A percentile compares a stretch with the other conserved stretches of the same genome.
phyloP scores from a whole-genome alignment of 148 eudicot species.

The Arbutus unedo region DNA sequence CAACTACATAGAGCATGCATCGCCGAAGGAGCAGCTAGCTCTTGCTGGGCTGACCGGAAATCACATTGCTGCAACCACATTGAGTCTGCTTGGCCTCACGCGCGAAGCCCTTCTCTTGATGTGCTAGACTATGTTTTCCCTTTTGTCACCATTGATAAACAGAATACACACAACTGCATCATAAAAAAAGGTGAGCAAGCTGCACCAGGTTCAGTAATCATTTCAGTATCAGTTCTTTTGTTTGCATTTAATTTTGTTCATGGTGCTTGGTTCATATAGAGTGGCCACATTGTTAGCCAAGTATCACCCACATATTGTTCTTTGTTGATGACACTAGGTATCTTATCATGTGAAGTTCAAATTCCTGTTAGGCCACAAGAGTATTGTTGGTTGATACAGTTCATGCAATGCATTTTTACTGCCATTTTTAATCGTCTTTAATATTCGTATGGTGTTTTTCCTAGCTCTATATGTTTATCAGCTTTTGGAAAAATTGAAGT shows the following conservation, averaged over 20 bases:
- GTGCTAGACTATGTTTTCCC: slow-evolving; percentile 32
- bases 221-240: background rate
- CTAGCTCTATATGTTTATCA: background rate
- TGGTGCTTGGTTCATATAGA: background rate
- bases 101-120: slow-evolving; percentile 89
- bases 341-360: background rate
- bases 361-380: background rate
- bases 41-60: slow-evolving; percentile 75
- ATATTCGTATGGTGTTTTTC: background rate
- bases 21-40: slow-evolving; percentile 68
- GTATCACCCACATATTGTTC: background rate
- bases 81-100: slow-evolving; percentile 80
- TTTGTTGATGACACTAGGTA: background rate
- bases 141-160: background rate
- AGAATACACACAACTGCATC: background rate
- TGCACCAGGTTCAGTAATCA: background rate
- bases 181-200: background rate
- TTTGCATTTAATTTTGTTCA: background rate
- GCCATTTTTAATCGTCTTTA: background rate
- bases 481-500: background rate
- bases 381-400: background rate
- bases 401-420: background rate
- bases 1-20: slow-evolving; percentile 72
- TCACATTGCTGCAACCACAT: slow-evolving; percentile 89
- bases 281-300: background rate